phyloP scores from a whole-genome alignment of 2,329 filamentous ascomycete species.

The Diplodia intermedia region DNA sequence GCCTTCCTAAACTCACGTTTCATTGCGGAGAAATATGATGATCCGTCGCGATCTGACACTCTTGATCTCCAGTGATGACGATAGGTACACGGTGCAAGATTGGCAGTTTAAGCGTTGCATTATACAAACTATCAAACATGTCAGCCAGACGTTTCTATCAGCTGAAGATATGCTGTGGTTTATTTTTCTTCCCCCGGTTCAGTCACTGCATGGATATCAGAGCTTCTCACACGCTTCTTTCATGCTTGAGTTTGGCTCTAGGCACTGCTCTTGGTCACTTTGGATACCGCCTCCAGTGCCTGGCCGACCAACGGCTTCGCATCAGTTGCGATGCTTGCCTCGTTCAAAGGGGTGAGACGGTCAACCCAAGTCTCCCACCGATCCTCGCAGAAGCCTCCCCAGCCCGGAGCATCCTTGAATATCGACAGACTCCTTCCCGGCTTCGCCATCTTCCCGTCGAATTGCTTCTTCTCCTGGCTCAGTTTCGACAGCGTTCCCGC shows the following conservation, averaged over 20 bases:
- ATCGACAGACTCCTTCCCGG: constrained; percentile 25
- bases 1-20: neutral
- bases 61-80: neutral
- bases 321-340: constrained; percentile 9
- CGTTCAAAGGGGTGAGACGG: constrained; percentile 7
- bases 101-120: too few species aligned
- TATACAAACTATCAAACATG: too few species aligned
- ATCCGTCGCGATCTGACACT: neutral
- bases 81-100: too few species aligned
- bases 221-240: neutral
- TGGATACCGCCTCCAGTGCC: constrained; percentile 9
- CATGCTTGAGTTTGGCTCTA: neutral
- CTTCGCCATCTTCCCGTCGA: constrained; percentile 32
- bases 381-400: constrained; percentile 30
- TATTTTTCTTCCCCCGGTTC: too few species aligned
- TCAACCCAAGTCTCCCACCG: constrained; percentile 31
- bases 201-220: too few species aligned
- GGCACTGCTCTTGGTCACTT: constrained; percentile 7
- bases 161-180: too few species aligned
- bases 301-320: constrained; percentile 11
- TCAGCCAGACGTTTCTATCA: too few species aligned
- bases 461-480: constrained; percentile 28
- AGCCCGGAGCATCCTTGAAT: constrained; percentile 28
- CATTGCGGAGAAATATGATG: neutral
- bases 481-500: constrained; percentile 11